Conservation (phyloP, 2,329 filamentous ascomycete species). For the Paradendryphiella salina region DNA sequence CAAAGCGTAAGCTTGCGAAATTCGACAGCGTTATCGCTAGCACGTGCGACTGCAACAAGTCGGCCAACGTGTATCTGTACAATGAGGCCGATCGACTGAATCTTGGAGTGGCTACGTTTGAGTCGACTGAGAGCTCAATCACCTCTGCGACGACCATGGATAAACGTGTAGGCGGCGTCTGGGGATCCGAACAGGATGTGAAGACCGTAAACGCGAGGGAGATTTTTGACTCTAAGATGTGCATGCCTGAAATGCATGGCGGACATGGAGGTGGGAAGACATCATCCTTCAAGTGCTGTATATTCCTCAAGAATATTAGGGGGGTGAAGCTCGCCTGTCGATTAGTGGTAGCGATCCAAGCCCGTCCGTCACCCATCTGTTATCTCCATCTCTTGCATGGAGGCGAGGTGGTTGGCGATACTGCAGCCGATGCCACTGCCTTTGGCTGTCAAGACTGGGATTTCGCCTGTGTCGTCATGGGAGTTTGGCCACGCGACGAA, state of each 20-base stretch:
- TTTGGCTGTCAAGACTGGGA: conserved; percentile 68
- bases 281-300: conserved; percentile 66
- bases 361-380: conserved; percentile 58
- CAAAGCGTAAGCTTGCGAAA: conserved; percentile 43
- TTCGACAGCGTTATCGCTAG: conserved; percentile 50
- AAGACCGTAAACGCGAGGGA: conserved; percentile 53
- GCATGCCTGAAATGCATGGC: conserved; percentile 63
- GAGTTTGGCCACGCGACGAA: conserved; percentile 61
- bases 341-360: conserved; percentile 53
- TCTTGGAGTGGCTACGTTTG: conserved; percentile 58
- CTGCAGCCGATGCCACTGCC: conserved; percentile 54
- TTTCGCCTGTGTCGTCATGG: conserved; percentile 66
- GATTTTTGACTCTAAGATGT: conserved; percentile 64
- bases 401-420: conserved; percentile 56
- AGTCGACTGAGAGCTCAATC: conserved; percentile 32
- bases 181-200: conserved; percentile 38
- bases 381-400: conserved; percentile 68
- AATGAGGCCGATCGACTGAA: conserved; percentile 51
- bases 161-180: conserved; percentile 10
- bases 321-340: conserved; percentile 34
- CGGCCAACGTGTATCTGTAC: conserved; percentile 62
- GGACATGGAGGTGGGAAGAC: conserved; percentile 63
- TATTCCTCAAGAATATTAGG: conserved; percentile 60
- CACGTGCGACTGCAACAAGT: conserved; percentile 50
- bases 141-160: neutral